These are phyloP conservation scores for Ormosia emarginata DNA, from an alignment of 306 rosid species.

Conservation along the genomic window DNA sequence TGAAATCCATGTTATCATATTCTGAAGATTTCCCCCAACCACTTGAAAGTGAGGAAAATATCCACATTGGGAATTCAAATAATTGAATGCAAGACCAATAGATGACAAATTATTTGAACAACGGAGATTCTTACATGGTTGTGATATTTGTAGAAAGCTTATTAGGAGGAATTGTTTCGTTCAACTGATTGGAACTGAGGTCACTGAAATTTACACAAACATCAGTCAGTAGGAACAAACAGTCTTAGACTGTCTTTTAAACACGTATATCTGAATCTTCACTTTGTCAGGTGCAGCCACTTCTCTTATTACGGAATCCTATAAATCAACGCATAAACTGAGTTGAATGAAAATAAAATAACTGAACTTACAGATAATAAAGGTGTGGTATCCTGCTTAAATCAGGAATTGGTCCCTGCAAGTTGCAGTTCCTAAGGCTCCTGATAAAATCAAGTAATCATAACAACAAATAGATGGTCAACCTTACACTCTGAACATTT, in stretches of 20 bases:
- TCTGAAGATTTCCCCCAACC: background rate
- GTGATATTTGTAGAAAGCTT: slow-evolving; percentile 52
- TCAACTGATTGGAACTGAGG: slow-evolving; percentile 55
- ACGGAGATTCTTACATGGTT: slow-evolving; percentile 54
- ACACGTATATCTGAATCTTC: background rate
- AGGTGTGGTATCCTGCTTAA: slow-evolving; percentile 57
- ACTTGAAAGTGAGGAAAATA: background rate
- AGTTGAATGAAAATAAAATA: slow-evolving; percentile 4
- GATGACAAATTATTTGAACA: slow-evolving; percentile 4
- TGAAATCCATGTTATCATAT: background rate
- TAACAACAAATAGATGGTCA: background rate
- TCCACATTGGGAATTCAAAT: background rate
- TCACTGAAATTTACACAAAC: slow-evolving; percentile 42
- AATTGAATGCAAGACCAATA: background rate
- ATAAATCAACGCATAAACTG: background rate
- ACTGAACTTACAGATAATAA: slow-evolving; percentile 58
- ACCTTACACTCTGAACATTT: background rate
- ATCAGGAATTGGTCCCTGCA: slow-evolving; percentile 83
- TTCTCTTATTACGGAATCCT: background rate
- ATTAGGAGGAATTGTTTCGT: slow-evolving; percentile 46
- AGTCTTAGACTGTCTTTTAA: background rate
- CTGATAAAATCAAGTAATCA: slow-evolving; percentile 36
- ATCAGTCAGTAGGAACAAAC: slow-evolving; percentile 20
- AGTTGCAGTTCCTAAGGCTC: slow-evolving; percentile 88
- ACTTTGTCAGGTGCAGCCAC: background rate